A percentile compares a stretch with the other conserved stretches of the same genome.
phyloP scores from a whole-genome alignment of 768 basidiomycete species.

The Suillus paluster region DNA sequence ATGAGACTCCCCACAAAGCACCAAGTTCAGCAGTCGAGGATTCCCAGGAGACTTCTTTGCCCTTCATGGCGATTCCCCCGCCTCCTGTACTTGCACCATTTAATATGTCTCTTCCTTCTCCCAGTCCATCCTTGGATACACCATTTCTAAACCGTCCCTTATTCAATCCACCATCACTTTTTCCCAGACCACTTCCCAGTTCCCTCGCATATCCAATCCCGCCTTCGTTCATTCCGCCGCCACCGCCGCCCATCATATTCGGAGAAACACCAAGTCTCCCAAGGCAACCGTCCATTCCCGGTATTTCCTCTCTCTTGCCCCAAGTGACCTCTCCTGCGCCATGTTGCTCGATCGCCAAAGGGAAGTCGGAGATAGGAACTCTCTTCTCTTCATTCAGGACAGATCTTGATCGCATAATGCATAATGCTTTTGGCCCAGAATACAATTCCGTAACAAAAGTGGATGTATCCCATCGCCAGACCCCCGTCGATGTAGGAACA shows the following conservation, averaged over 20 bases:
- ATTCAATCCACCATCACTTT: background rate
- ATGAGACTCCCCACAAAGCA: constrained; percentile 49
- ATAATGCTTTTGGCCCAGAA: constrained; percentile 38
- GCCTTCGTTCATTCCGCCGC: constrained; percentile 1
- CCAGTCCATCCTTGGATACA: background rate
- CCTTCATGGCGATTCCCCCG: constrained; percentile 4
- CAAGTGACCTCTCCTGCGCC: constrained; percentile 6
- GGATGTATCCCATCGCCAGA: background rate
- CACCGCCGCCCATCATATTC: constrained; percentile 40
- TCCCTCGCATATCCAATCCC: background rate
- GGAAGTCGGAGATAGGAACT: constrained; percentile 51
- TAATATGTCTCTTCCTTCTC: background rate
- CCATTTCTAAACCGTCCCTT: background rate
- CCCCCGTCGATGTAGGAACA: background rate
- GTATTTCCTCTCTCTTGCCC: constrained; percentile 23
- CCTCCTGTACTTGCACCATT: background rate
- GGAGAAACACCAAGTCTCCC: constrained; percentile 22
- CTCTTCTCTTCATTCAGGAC: constrained; percentile 56
- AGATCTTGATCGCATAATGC: constrained; percentile 54
- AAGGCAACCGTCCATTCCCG: constrained; percentile 3
- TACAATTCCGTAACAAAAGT: constrained; percentile 7
- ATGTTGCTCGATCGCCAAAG: constrained; percentile 51
- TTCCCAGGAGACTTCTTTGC: background rate
- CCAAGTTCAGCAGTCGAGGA: constrained; percentile 15
- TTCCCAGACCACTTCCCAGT: constrained; percentile 7